Base-by-base conservation (phyloP, 257 asterid species). In the Agastache rugosa region DNA sequence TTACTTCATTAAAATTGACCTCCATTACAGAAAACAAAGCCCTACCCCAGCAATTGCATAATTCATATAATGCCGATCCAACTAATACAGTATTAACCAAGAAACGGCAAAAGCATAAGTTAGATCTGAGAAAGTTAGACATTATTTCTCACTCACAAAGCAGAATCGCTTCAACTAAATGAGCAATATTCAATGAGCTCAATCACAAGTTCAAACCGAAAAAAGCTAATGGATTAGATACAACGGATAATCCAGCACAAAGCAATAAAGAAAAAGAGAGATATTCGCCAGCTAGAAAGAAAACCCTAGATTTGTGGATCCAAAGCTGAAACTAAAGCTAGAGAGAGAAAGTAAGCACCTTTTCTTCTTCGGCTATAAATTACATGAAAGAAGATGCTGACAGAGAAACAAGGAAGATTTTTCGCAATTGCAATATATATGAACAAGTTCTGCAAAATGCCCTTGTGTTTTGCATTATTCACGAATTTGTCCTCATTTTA, bases 221-320 rank as follows among this genome's bases (percentile, higher is more conserved):
- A 60, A 56, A 73, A 39, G 72, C 19, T 27, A 41, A 51, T 53
- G 71, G 47, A 50, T 51, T 45, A 17, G 76, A 72, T 27, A 63
- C 29, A 78, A 35, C 63, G 44, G 82, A 83, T 68, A 17, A 63
- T 10, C 11, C 85, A 20, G 80, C 50, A 0, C 42, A 73, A 42
- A 69, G 8, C 2, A 39, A 22, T 5, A 42, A 12, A 44, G 11
- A 22, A 7, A 34, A 34, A 20, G 6, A 8, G 22, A 41, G 2
- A 48, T 64, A 65, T 34, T 72, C 45, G 76, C 63, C 63, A 51
- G 56, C 63, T 31, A 15, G 35, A 74, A 62, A 58, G 47, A 74
- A 53, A 83, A 65, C 80, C 88, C 82, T 78, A 83, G 75, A 83
- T 85, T 78, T 73, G 70, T 79, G 82, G 88, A 85, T 84, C 86